Base-by-base conservation (phyloP, 2,329 filamentous ascomycete species). In the Hypoxylon sp. region DNA sequence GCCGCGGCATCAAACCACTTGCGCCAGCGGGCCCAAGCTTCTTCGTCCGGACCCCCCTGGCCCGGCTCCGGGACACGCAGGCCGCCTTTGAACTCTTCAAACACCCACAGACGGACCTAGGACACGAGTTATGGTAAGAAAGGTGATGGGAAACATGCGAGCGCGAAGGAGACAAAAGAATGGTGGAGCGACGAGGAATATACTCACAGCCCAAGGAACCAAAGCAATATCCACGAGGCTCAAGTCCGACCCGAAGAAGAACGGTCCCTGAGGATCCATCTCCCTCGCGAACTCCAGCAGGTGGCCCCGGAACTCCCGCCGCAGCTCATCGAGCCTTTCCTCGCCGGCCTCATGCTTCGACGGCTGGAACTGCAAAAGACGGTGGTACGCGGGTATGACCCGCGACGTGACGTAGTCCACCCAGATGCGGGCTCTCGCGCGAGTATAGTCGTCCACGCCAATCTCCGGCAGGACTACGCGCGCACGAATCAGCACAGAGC, bases 51-150 rank as follows among this genome's bases (percentile, higher is more conserved):
- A 67, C 78, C 71, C 6, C 64, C 68, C 8, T 71, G 53, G 1
- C 67, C 65, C 18, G 73, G 57, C 1, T 62, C 61, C 1, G 83
- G 81, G 20, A 87, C 78, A 0, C 81, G 82, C 2, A 82, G 68
- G 0, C 85, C 85, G 0, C 84, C 84, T 73, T 94, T 94, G 74
- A 90, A 94, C 65, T 92, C 84, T 70, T 94, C 90, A 70, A 93
- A 66, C 1, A 66, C 64, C 64, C 64, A 66, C 7, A 66, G 59
- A 18, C 59, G 50, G 18, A 56, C 54, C 50, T 65, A 24, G 36
- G 3, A 9, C 2, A 46, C 2, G 11, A 12, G 2, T 7, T 11
- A 5, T 8, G 1, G n/a, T 55, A 46, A 51, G 56, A 30, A 1
- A 16, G 7, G 4, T 16, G 36, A 3, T n/a, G 2, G 14, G n/a